Base-by-base conservation (phyloP, 768 basidiomycete species). In the Phlebiopsis flavidoalba region DNA sequence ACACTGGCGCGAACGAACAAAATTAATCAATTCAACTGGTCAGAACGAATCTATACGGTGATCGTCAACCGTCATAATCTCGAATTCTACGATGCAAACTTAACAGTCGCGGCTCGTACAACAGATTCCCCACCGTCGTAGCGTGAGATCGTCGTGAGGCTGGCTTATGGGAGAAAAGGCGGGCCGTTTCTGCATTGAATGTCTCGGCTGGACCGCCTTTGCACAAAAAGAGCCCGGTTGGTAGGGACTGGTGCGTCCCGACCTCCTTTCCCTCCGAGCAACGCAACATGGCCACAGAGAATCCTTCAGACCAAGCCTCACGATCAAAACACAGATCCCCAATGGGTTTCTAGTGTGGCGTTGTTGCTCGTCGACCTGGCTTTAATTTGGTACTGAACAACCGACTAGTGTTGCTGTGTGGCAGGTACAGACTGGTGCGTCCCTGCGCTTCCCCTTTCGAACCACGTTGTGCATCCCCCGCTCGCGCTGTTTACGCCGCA, bases 391-490 rank as follows among this genome's bases (percentile, higher is more conserved):
- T 43, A 46, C 48, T 55, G 22, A 59, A 31, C 22, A 10, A 2
- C 17, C 26, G 52, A 22, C 52, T 54, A 95, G 93, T 93, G 45
- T 73, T 93, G 65, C 86, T 95, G 65, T 89, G 87, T 67, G 93
- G 93, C 57, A n/a, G 93, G 93, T 55, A 92, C 89, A 22, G 89
- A 92, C 74, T 94, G 93, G 92, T 94, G 70, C 70, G 85, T 78
- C 64, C 64, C 56, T 45, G 52, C 24, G 58, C 61, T 48, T 55
- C 54, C 26, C 43, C 37, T 47, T 61, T 59, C 52, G 48, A 53
- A 53, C 45, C 45, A 57, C 19, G 63, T 19, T 31, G 54, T 49
- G 33, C 33, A 40, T 49, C 52, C 40, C 40, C 40, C 40, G 40
- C 40, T 12, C 40, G 31, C 51, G 5, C 15, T 33, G 26, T 17